Conservation (phyloP, 768 basidiomycete species). For the Floccularia luteovirens region DNA sequence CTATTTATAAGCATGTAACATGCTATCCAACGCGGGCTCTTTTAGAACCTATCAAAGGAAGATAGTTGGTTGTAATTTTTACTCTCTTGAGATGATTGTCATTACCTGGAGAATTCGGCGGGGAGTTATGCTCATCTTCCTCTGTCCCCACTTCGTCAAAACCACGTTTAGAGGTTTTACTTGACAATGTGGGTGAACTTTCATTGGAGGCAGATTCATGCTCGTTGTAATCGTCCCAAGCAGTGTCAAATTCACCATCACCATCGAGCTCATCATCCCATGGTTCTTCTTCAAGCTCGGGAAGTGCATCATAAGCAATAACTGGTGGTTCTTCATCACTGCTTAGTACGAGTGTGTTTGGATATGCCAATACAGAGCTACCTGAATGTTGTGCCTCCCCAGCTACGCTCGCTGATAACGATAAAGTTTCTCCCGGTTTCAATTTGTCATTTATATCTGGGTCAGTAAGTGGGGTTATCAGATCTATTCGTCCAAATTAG, state of each 20-base stretch:
- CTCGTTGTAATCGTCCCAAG: slow-evolving; percentile 38
- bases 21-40: slow-evolving; percentile 33
- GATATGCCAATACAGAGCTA: no score
- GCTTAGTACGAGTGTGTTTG: no score
- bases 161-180: slow-evolving; percentile 52
- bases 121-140: slow-evolving; percentile 19
- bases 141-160: slow-evolving; percentile 35
- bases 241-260: slow-evolving; percentile 36
- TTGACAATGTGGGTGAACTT: slow-evolving; percentile 50
- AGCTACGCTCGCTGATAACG: no score
- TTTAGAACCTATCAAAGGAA: slow-evolving; percentile 29
- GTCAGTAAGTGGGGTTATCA: no score
- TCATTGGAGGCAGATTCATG: slow-evolving; percentile 40
- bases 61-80: neutral
- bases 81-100: slow-evolving; percentile 1
- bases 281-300: slow-evolving; percentile 7
- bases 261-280: slow-evolving; percentile 34
- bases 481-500: no score
- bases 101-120: slow-evolving; percentile 38
- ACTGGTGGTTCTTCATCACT: no score
- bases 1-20: no score
- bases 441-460: no score
- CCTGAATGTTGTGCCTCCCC: no score
- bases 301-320: no score
- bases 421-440: no score